These are phyloP conservation scores for Fusarium chlamydosporum DNA, from an alignment of 2,329 filamentous ascomycete genomes.

Conservation along the genomic window DNA sequence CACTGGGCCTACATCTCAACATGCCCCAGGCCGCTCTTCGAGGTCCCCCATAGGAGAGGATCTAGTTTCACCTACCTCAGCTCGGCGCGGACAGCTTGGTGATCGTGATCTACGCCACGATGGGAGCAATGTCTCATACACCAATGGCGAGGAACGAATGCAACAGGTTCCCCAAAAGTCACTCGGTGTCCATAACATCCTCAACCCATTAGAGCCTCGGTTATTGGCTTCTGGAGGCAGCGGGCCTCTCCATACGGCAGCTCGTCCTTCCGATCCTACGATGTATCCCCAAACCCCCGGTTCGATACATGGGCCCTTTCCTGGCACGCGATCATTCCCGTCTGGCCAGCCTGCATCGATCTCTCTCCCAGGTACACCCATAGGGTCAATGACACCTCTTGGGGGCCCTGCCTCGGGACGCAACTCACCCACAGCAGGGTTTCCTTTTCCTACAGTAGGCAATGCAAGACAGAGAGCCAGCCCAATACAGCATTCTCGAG, in stretches of 20 bases:
- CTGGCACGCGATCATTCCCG: constrained; percentile 46
- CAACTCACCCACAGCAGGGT: constrained; percentile 52
- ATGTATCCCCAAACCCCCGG: constrained; percentile 33
- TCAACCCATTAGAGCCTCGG: constrained; percentile 56
- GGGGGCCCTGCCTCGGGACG: constrained; percentile 53
- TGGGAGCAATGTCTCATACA: constrained; percentile 38
- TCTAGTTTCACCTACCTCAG: constrained; percentile 47
- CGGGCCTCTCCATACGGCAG: constrained; percentile 23
- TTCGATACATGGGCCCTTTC: constrained; percentile 45
- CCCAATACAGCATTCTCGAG: constrained; percentile 51
- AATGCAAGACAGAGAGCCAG: constrained; percentile 53
- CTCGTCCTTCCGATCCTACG: constrained; percentile 42
- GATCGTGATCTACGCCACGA: constrained; percentile 48
- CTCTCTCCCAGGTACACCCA: constrained; percentile 55
- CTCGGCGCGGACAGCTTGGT: constrained; percentile 42
- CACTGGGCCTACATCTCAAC: constrained; percentile 69
- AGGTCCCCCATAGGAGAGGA: constrained; percentile 60
- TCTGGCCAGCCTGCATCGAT: constrained; percentile 50
- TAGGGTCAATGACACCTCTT: constrained; percentile 48
- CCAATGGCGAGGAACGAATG: constrained; percentile 45
- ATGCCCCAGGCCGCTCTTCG: constrained; percentile 66
- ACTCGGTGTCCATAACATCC: constrained; percentile 57
- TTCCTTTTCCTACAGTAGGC: constrained; percentile 52
- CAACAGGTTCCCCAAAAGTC: constrained; percentile 49
- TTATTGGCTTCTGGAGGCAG: constrained; percentile 38